These are phyloP conservation scores for Desmodesmus armatus DNA, from an alignment of 139 green algal species.

Conservation along the genomic window DNA sequence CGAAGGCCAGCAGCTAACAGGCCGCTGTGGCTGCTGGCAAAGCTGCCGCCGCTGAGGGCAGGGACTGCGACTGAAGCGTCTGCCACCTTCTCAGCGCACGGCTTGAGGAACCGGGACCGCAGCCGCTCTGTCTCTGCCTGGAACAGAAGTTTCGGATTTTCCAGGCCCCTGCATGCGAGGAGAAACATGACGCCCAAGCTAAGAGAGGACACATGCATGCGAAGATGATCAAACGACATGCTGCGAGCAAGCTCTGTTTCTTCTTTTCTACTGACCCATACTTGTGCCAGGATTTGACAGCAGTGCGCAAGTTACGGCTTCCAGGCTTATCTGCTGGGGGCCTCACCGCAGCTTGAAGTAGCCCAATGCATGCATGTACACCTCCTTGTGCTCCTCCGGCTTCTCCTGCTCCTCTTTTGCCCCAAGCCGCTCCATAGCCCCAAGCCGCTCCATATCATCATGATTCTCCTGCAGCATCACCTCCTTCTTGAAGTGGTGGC, in stretches of 20 bases:
- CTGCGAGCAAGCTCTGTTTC: no score
- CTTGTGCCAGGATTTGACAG: no score
- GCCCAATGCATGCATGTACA: not conserved
- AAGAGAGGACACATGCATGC: no score
- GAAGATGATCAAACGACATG: no score
- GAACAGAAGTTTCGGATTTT: slow-evolving; percentile 22
- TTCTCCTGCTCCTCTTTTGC: slow-evolving; percentile 13
- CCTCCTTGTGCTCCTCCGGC: no score
- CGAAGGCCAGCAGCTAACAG: no score
- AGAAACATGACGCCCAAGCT: no score
- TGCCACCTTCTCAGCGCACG: not conserved
- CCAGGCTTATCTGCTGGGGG: not conserved
- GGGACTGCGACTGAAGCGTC: not conserved
- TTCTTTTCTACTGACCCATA: no score
- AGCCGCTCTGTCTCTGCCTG: slow-evolving; percentile 5
- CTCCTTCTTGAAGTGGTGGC: not conserved
- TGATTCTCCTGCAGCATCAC: not conserved
- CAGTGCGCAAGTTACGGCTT: no score
- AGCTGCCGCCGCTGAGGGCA: not conserved
- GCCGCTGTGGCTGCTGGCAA: slow-evolving; percentile 27
- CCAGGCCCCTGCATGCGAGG: slow-evolving; percentile 18
- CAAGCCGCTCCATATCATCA: not conserved
- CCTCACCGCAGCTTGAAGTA: slow-evolving; percentile 34
- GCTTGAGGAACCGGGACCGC: not conserved
- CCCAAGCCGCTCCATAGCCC: no score